A percentile compares a stretch with the other conserved stretches of the same genome.
phyloP scores from a whole-genome alignment of 768 basidiomycete genomes.

The Collybiopsis confluens region DNA sequence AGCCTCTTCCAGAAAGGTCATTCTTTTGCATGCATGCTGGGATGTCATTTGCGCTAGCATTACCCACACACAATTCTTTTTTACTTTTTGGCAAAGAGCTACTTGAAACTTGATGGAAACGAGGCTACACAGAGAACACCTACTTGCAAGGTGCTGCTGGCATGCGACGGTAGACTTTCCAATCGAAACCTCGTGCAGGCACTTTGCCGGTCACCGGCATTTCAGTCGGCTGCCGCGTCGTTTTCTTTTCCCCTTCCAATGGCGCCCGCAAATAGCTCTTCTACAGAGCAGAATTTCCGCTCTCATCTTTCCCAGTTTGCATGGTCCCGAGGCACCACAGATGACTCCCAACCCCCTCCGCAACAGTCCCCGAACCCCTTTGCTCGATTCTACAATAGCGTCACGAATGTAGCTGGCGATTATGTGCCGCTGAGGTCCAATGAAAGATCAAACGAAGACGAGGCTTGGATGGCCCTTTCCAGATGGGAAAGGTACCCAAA shows the following conservation, averaged over 20 bases:
- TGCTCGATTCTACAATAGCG: constrained; percentile 79
- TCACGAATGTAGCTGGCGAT: constrained; percentile 78
- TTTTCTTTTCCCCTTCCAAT: neutral
- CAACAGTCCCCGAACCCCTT: constrained; percentile 58
- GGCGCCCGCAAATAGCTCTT: constrained; percentile 3
- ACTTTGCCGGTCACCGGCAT: too few species aligned
- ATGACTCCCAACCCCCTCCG: constrained; percentile 58
- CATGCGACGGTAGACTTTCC: too few species aligned
- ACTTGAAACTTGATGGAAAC: too few species aligned
- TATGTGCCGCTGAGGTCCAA: constrained; percentile 84
- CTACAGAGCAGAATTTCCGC: constrained; percentile 66
- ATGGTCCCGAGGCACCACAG: constrained; percentile 70
- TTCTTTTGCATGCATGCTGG: too few species aligned
- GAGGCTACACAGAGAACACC: too few species aligned
- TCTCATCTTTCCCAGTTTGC: constrained; percentile 79
- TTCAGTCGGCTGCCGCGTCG: neutral
- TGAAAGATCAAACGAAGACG: constrained; percentile 88
- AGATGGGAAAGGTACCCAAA: constrained; percentile 82
- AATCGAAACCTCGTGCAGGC: too few species aligned
- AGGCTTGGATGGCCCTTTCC: constrained; percentile 89
- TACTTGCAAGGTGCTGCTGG: too few species aligned
- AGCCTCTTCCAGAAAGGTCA: too few species aligned
- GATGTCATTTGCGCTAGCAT: too few species aligned
- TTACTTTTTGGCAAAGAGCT: too few species aligned
- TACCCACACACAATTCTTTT: too few species aligned